Base-by-base conservation (phyloP, 208 protist genomes). In the Wallacemonas rigidus region DNA sequence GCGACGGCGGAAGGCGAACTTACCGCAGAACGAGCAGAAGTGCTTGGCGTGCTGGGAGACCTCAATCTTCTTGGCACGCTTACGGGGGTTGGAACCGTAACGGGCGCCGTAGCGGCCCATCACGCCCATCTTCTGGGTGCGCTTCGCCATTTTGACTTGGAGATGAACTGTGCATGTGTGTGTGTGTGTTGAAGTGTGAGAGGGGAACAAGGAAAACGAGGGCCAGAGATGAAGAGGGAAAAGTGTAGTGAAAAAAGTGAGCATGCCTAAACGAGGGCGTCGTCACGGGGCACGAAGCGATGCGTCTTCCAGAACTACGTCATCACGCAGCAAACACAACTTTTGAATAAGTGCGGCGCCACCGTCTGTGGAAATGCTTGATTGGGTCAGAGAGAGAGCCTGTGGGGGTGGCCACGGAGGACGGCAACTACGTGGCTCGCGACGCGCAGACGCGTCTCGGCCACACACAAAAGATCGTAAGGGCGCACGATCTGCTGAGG, bases 31-130 rank as follows among this genome's bases (percentile, higher is more conserved):
- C 39, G 90, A 91, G 93, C 98, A 99, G 74, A 98, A 98, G 90
- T 99, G 99, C 74, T 94, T 98, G 60, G 98, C 88, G 86, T 99
- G 98, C 92, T 99, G 98, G 61, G 95, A 97, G 67, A 99, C 92
- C 83, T 99, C 99, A 41, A 99, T 98, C 93, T 99, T 99, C 95
- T 99, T 99, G 56, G 98, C 92, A 74, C 98, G 97, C 90, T 99
- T 99, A 88, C 98, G 90, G 39, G 99, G 95, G 77, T 99, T 99
- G 75, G 98, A 90, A 98, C 99, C 99, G 87, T 99, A 99, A 81
- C 99, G 95, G 80, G 98, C 98, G 78, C 98, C 98, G 86, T 99
- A 99, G 92, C 99, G 99, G 69, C 99, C 99, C 86, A 98, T 98
- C 79, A 99, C 95, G 81, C 98, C 98, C 90, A 99, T 99, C 95